Conservation (phyloP, 1,139 yeast genomes). For the Insectozyma bohioensis region DNA sequence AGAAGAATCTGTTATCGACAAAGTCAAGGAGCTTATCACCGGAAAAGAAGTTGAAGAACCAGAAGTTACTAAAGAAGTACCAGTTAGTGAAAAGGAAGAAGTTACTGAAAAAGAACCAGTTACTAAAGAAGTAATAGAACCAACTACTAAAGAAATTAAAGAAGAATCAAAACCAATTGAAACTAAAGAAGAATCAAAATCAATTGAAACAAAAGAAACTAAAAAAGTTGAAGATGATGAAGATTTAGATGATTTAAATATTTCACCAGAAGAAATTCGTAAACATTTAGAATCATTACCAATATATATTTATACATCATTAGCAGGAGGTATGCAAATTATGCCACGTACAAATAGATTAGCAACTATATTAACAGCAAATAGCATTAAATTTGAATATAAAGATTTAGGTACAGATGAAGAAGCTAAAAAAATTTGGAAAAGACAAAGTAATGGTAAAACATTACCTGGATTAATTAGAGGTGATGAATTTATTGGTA, state of each 20-base stretch:
- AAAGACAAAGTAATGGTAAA: constrained; percentile 71
- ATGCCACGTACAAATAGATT: constrained; percentile 79
- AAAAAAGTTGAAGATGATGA: constrained; percentile 16
- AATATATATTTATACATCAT: constrained; percentile 76
- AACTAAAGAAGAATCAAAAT: constrained; percentile 10
- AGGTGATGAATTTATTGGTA: constrained; percentile 87
- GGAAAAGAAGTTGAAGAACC: constrained; percentile 6
- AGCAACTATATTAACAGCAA: constrained; percentile 73
- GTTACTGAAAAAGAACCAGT: constrained; percentile 11
- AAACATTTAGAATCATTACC: constrained; percentile 54
- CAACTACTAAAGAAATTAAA: constrained; percentile 7
- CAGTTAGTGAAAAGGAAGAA: constrained; percentile 7
- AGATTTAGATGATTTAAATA: constrained; percentile 33
- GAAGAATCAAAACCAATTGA: constrained; percentile 10
- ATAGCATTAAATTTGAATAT: constrained; percentile 64
- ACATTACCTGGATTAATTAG: constrained; percentile 88
- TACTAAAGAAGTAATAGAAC: constrained; percentile 9
- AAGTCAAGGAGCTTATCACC: too few relatives aligned
- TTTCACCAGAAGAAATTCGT: constrained; percentile 47
- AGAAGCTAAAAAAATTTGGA: constrained; percentile 85
- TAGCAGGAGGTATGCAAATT: constrained; percentile 88
- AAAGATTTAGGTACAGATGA: constrained; percentile 88
- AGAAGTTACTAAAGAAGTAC: background rate
- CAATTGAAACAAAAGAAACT: constrained; percentile 14
- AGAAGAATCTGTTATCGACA: constrained; percentile 5